Conservation (phyloP, 768 basidiomycete genomes). For the Calocybe cyanea region DNA sequence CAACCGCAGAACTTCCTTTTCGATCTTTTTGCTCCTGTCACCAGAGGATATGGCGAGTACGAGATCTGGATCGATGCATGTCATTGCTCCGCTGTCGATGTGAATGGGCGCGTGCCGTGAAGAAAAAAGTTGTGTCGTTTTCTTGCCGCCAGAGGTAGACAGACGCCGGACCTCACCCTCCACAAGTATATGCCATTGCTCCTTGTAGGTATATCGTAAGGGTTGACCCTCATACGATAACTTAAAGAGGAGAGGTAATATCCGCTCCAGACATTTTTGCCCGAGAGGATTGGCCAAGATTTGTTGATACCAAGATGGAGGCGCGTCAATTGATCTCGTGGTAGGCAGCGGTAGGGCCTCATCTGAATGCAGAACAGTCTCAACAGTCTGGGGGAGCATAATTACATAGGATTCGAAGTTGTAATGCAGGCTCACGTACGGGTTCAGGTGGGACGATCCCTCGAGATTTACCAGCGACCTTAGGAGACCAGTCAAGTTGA, state of each 20-base stretch:
- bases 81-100: conserved; percentile 40
- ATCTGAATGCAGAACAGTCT: too few species aligned
- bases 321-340: conserved; percentile 10
- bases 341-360: not conserved
- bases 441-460: conserved; percentile 41
- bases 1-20: conserved; percentile 33
- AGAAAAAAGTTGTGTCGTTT: conserved; percentile 39
- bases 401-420: not conserved
- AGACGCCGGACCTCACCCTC: conserved; percentile 32
- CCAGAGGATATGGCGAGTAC: conserved; percentile 45
- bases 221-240: conserved; percentile 60
- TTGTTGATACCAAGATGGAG: conserved; percentile 58
- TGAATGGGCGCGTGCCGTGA: conserved; percentile 42
- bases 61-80: conserved; percentile 37
- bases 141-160: conserved; percentile 42
- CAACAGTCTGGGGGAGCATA: conserved; percentile 5
- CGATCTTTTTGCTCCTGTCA: conserved; percentile 29
- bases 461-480: conserved; percentile 66
- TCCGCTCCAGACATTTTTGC: conserved; percentile 39
- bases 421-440: conserved; percentile 11
- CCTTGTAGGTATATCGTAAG: conserved; percentile 45
- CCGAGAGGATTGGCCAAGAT: conserved; percentile 41
- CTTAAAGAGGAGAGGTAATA: conserved; percentile 66
- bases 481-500: conserved; percentile 96
- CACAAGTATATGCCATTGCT: conserved; percentile 66